phyloP scores from a whole-genome alignment of 1,139 yeast genomes.

The Arxiozyma slooffiae region DNA sequence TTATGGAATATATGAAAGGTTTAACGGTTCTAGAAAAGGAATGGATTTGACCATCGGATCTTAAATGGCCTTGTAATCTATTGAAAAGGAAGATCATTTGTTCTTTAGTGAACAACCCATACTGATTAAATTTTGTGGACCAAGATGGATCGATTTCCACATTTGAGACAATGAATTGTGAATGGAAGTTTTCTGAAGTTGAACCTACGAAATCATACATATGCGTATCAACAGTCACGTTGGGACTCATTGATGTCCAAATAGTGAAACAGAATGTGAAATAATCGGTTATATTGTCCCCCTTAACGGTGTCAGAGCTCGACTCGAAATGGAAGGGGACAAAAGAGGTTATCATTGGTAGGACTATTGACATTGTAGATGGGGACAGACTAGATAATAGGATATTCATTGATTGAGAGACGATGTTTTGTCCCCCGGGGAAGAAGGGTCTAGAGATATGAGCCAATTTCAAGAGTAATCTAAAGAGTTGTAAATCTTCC shows the following conservation, averaged over 20 bases:
- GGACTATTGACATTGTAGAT: constrained; percentile 46
- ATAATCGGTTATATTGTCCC: constrained; percentile 32
- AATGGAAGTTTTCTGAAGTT: constrained; percentile 41
- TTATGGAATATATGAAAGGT: constrained; percentile 55
- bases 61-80: constrained; percentile 37
- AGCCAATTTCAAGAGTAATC: constrained; percentile 33
- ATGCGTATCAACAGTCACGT: constrained; percentile 57
- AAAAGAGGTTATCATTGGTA: constrained; percentile 47
- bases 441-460: constrained; percentile 35
- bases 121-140: constrained; percentile 36
- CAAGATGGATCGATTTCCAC: not conserved
- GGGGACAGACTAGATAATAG: constrained; percentile 39
- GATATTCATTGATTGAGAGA: constrained; percentile 31
- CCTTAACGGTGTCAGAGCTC: not conserved
- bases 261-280: constrained; percentile 60
- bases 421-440: constrained; percentile 23
- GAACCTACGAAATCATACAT: constrained; percentile 59
- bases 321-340: constrained; percentile 37
- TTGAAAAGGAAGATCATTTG: constrained; percentile 55
- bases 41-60: constrained; percentile 45
- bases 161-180: not conserved
- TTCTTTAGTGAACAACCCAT: constrained; percentile 52
- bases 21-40: constrained; percentile 55
- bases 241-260: constrained; percentile 57
- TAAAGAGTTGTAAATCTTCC: constrained; percentile 32